Conservation (phyloP, 805 yeast genomes). For the Candida wancherniae region DNA sequence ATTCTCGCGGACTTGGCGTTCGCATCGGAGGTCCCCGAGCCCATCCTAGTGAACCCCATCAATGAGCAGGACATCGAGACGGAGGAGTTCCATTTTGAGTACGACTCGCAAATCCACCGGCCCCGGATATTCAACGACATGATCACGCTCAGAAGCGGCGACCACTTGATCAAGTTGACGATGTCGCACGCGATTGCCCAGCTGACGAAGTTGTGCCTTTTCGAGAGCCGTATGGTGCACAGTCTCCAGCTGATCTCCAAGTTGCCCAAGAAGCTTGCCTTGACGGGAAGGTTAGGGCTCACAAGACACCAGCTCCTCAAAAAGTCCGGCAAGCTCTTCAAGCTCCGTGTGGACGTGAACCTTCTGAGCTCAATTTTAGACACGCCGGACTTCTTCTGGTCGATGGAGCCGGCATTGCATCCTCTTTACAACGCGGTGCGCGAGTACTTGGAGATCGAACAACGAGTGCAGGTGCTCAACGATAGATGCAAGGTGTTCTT, state of each 20-base stretch:
- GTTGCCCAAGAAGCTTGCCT: slow-evolving; percentile 82
- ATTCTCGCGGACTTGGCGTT: slow-evolving; percentile 87
- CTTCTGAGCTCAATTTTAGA: slow-evolving; percentile 85
- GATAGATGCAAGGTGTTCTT: slow-evolving; percentile 91
- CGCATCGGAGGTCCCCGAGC: slow-evolving; percentile 43
- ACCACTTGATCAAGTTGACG: slow-evolving; percentile 86
- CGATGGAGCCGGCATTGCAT: slow-evolving; percentile 87
- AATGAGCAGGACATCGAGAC: slow-evolving; percentile 89
- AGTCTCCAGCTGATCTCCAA: slow-evolving; percentile 80
- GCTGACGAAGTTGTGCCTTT: slow-evolving; percentile 83
- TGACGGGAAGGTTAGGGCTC: slow-evolving; percentile 83
- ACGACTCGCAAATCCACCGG: slow-evolving; percentile 55
- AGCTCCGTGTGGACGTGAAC: slow-evolving; percentile 88
- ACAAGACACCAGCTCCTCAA: slow-evolving; percentile 78
- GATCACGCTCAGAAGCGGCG: slow-evolving; percentile 86
- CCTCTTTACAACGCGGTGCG: slow-evolving; percentile 86
- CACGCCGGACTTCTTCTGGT: slow-evolving; percentile 97
- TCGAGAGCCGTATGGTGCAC: slow-evolving; percentile 87
- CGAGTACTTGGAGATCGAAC: slow-evolving; percentile 92
- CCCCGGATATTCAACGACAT: slow-evolving; percentile 88
- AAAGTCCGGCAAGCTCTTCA: slow-evolving; percentile 87
- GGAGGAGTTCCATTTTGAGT: slow-evolving; percentile 79
- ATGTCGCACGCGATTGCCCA: slow-evolving; percentile 97
- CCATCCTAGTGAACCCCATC: slow-evolving; percentile 64
- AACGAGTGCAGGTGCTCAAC: slow-evolving; percentile 86